A percentile compares a stretch with the other conserved stretches of the same genome.
These are phyloP conservation scores for Actinomortierella ambigua DNA, from an alignment of 371 early-diverging fungal species.

Conservation along the genomic window DNA sequence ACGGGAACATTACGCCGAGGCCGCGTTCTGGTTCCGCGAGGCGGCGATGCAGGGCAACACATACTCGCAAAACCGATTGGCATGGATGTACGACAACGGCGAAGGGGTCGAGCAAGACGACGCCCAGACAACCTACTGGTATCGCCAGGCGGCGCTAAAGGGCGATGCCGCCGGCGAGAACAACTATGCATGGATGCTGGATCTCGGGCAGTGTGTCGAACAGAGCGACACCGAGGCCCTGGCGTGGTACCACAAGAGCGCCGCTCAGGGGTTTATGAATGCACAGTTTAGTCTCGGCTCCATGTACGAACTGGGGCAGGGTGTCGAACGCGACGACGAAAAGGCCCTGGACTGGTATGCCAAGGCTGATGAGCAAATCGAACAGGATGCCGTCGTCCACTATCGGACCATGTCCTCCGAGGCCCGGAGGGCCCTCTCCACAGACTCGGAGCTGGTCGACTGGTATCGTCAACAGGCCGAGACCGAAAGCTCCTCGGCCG, in stretches of 20 bases:
- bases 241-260: constrained; percentile 68
- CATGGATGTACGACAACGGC: constrained; percentile 76
- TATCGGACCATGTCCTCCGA: constrained; percentile 47
- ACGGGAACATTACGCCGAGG: constrained; percentile 46
- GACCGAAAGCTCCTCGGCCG: constrained; percentile 53
- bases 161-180: constrained; percentile 70
- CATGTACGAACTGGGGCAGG: constrained; percentile 82
- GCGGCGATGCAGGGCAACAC: constrained; percentile 65
- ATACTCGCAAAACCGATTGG: constrained; percentile 79
- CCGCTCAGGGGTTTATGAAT: constrained; percentile 63
- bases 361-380: constrained; percentile 61
- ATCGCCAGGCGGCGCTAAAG: constrained; percentile 52
- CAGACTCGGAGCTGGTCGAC: constrained; percentile 52
- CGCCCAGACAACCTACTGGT: constrained; percentile 59
- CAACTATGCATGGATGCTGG: constrained; percentile 74
- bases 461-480: constrained; percentile 62
- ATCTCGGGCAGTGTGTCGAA: constrained; percentile 77
- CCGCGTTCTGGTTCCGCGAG: constrained; percentile 76
- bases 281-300: constrained; percentile 83
- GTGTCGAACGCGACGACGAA: constrained; percentile 59
- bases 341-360: constrained; percentile 73
- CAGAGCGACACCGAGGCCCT: constrained; percentile 66
- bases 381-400: constrained; percentile 79
- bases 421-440: no score
- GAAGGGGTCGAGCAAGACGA: constrained; percentile 60